Percentiles rank a stretch among this genome's conserved stretches.
Evolutionary conservation across 2,329 filamentous ascomycete genomes (phyloP).

Genomic region (Trichophyton equinum): DNA sequence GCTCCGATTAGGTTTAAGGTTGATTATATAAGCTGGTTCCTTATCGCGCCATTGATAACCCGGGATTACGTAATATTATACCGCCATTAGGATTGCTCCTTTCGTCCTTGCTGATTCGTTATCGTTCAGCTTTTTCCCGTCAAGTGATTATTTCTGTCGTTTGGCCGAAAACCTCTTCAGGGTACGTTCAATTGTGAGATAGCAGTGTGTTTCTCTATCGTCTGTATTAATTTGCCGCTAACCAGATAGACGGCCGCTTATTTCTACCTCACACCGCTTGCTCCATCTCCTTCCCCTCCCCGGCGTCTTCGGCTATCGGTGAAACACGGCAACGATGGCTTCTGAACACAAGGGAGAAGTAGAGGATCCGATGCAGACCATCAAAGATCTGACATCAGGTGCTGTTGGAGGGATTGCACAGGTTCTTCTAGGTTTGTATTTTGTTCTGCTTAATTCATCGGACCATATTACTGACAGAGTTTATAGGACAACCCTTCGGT

Average conservation of each 20-base stretch:
- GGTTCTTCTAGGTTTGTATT: constrained; percentile 68
- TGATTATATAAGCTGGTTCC: neutral
- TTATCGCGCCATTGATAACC: constrained; percentile 6
- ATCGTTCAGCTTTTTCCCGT: neutral
- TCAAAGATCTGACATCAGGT: constrained; percentile 84
- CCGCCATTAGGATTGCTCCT: neutral
- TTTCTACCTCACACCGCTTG: neutral
- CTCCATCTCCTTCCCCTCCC: neutral
- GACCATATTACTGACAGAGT: neutral
- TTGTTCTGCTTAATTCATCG: neutral
- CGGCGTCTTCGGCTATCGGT: neutral
- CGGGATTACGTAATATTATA: neutral
- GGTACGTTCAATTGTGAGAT: neutral
- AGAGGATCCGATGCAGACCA: constrained; percentile 43
- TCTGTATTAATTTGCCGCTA: neutral
- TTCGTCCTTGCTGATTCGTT: neutral
- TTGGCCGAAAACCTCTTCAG: neutral
- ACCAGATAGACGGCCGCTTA: neutral
- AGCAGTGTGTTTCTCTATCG: neutral
- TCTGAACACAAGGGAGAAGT: constrained; percentile 24
- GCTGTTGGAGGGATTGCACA: constrained; percentile 88
- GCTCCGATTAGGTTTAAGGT: neutral
- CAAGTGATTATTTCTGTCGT: neutral
- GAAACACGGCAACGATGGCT: constrained; percentile 6
- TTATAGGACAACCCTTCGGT: constrained; percentile 53